Percentiles rank a stretch among this genome's conserved stretches.
Evolutionary conservation across 257 asterid species (phyloP).

Genomic region (Fraxinus pennsylvanica): DNA sequence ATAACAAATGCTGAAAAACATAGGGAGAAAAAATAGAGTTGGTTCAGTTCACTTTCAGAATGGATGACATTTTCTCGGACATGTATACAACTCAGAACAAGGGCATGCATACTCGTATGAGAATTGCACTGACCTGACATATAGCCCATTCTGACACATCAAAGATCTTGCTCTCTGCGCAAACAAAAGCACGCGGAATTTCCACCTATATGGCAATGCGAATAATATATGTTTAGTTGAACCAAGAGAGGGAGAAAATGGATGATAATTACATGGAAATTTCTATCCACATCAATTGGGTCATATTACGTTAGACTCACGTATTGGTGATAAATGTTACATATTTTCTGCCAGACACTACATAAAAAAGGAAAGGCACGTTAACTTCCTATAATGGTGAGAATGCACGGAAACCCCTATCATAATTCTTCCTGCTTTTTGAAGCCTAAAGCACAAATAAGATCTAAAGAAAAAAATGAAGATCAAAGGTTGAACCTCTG

Average conservation of each 20-base stretch:
- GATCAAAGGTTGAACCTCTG: background rate
- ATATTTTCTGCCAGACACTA: background rate
- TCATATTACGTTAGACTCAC: background rate
- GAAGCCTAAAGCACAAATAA: background rate
- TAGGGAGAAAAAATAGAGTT: too few relatives aligned
- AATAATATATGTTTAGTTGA: background rate
- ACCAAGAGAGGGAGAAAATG: background rate
- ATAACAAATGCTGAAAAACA: too few relatives aligned
- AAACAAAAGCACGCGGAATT: slow-evolving; percentile 96
- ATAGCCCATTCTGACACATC: too few relatives aligned
- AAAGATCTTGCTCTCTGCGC: slow-evolving; percentile 16
- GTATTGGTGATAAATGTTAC: too few relatives aligned
- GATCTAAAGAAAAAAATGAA: background rate
- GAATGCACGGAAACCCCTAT: background rate
- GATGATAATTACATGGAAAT: background rate
- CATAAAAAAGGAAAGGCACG: slow-evolving; percentile 9
- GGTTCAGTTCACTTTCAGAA: too few relatives aligned
- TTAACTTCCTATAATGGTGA: background rate
- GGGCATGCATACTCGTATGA: too few relatives aligned
- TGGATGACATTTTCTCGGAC: too few relatives aligned
- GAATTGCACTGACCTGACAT: slow-evolving; percentile 36
- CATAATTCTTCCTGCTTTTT: background rate
- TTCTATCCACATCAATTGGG: background rate
- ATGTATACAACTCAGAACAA: too few relatives aligned
- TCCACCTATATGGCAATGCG: slow-evolving; percentile 60